Evolutionary conservation across 805 yeast genomes (phyloP), one percentile per base, ranked within the genome.

Genomic region (Candida ficus): DNA sequence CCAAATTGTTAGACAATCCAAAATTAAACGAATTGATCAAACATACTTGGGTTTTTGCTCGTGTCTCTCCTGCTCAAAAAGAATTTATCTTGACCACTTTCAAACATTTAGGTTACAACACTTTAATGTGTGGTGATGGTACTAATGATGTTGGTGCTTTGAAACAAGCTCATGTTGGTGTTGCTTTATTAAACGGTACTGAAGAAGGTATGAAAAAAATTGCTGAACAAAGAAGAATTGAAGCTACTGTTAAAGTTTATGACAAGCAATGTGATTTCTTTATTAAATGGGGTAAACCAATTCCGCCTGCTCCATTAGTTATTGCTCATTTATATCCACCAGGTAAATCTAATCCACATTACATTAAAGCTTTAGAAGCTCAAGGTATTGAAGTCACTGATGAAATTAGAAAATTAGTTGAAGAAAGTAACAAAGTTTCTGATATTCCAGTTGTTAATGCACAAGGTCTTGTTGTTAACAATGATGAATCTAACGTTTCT

Each of bases 61-160:
- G 99, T 68, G 98, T 93, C 25, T 91, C 98, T 7, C 99, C 99
- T 30, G 58, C 83, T 20, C 99, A 93, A 68, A 93, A 93, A 67
- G 99, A 93, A 65, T 88, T 83, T 51, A 80, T 93, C 53, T 71
- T 93, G 56, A 82, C 80, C 46, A 76, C 89, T 29, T 76, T 87
- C 61, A 93, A 91, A 63, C 81, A 78, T 47, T 74, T 87, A 61
- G 96, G 96, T 20, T 93, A 91, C 66, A 83, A 78, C 58, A 93
- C 98, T 19, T 74, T 93, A 54, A 93, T 93, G 99, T 93, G 99
- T 67, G 99, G 99, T 72, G 99, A 93, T 67, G 99, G 99, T 66
- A 93, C 99, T n/a, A 93, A 93, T 60, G 99, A 93, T 71, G 99
- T 93, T 37, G 99, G 99, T 64, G 99, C 99, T 40, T 76, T 93